These are phyloP conservation scores for Diversispora epigaea DNA, from an alignment of 192 early-diverging fungal species.

Conservation along the genomic window DNA sequence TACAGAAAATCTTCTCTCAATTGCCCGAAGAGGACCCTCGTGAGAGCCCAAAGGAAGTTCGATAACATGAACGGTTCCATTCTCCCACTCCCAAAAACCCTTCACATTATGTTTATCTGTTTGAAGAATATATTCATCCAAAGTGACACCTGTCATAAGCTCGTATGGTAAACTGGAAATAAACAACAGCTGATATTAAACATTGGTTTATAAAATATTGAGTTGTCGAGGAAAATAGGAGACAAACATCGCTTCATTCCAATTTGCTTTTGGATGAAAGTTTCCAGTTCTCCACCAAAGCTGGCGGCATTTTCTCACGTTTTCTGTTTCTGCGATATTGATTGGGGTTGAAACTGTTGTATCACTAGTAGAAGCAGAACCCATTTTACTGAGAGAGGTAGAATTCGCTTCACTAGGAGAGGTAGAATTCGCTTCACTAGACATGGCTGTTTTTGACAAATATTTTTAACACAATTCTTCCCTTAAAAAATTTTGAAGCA, in stretches of 20 bases:
- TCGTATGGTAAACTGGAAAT: slow-evolving; percentile 5
- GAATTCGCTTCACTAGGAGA: too few relatives aligned
- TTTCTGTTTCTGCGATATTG: neutral
- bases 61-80: slow-evolving; percentile 11
- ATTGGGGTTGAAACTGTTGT: too few relatives aligned
- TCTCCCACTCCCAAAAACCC: slow-evolving; percentile 25
- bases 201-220: slow-evolving; percentile 14
- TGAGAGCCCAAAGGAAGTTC: slow-evolving; percentile 22
- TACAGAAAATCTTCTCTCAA: too few relatives aligned
- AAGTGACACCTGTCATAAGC: slow-evolving; percentile 7
- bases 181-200: slow-evolving; percentile 12
- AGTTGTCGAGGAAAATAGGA: slow-evolving; percentile 18
- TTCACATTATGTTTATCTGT: slow-evolving; percentile 24
- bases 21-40: too few relatives aligned
- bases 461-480: too few relatives aligned
- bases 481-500: too few relatives aligned
- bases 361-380: too few relatives aligned
- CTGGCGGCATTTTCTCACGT: neutral
- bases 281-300: slow-evolving; percentile 15
- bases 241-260: slow-evolving; percentile 3
- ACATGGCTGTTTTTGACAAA: too few relatives aligned
- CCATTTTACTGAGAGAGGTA: too few relatives aligned
- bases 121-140: slow-evolving; percentile 14
- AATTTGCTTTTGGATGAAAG: slow-evolving; percentile 7
- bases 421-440: too few relatives aligned